A percentile compares a stretch with the other conserved stretches of the same genome.
Evolutionary conservation across 805 yeast genomes (phyloP).

Genomic region (Candida schatavii): DNA sequence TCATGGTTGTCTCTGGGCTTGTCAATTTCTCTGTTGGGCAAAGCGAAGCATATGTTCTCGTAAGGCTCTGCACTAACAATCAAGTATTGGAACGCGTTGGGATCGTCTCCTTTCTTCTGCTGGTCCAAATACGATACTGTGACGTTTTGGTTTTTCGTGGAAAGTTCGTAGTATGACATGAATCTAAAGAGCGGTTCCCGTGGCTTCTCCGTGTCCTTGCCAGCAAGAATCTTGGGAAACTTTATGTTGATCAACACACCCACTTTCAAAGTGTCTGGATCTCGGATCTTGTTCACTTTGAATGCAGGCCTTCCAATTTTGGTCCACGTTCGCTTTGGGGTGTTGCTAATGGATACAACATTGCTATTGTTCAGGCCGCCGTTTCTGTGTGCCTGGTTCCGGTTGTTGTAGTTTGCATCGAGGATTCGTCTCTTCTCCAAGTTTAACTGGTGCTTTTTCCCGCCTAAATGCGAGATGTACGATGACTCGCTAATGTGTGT

Average conservation of each 20-base stretch:
- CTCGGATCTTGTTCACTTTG: conserved; percentile 65
- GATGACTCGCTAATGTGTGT: conserved; percentile 78
- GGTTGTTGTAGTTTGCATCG: conserved; percentile 31
- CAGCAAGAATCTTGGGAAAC: conserved; percentile 41
- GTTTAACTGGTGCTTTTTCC: conserved; percentile 76
- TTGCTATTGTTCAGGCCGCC: conserved; percentile 10
- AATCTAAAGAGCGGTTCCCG: conserved; percentile 70
- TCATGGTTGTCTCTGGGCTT: conserved; percentile 23
- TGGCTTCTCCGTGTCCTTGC: conserved; percentile 32
- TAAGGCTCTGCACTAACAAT: conserved; percentile 89
- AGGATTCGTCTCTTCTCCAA: conserved; percentile 54
- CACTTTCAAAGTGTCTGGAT: conserved; percentile 50
- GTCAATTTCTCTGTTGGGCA: conserved; percentile 59
- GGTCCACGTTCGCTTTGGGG: conserved; percentile 44
- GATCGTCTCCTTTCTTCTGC: conserved; percentile 17
- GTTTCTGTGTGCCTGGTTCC: conserved; percentile 11
- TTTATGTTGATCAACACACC: conserved; percentile 69
- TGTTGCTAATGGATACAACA: conserved; percentile 34
- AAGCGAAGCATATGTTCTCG: conserved; percentile 71
- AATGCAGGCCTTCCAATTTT: conserved; percentile 76
- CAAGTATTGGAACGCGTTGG: conserved; percentile 59
- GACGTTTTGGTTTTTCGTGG: conserved; percentile 36
- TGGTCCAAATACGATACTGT: conserved; percentile 23
- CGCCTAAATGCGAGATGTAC: conserved; percentile 80
- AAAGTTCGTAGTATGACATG: conserved; percentile 72